These are phyloP conservation scores for Cryphonectria parasitica DNA, from an alignment of 2,329 filamentous ascomycete species.

Conservation along the genomic window DNA sequence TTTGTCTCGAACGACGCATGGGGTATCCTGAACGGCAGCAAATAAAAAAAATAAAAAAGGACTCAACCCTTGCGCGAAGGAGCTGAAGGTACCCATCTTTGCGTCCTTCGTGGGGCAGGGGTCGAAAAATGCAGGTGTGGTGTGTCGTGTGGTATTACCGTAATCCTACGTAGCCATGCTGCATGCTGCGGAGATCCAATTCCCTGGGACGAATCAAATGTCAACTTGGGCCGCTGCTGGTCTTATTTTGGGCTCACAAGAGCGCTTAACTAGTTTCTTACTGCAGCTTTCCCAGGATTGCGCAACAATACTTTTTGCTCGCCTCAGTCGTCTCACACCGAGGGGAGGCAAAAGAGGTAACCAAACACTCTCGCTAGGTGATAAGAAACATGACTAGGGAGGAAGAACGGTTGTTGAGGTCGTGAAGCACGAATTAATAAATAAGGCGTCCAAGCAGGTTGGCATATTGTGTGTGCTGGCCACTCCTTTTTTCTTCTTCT, in stretches of 20 bases:
- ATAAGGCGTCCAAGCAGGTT: neutral
- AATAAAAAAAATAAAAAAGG: neutral
- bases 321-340: neutral
- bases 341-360: neutral
- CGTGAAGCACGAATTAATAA: neutral
- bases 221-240: neutral
- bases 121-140: neutral
- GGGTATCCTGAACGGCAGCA: neutral
- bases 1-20: neutral
- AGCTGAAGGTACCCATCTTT: neutral
- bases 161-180: neutral
- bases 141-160: neutral
- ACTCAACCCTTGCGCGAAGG: neutral
- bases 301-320: neutral
- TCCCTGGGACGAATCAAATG: neutral
- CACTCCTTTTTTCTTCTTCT: neutral
- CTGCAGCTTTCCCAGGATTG: neutral
- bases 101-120: neutral
- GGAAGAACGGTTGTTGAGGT: neutral
- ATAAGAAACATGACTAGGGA: neutral
- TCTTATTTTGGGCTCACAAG: constrained; percentile 4
- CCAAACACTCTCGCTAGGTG: neutral
- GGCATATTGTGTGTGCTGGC: neutral
- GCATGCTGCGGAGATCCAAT: neutral
- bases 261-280: constrained; percentile 6